A percentile compares a stretch with the other conserved stretches of the same genome.
phyloP scores from a whole-genome alignment of 495 filamentous ascomycete genomes.

The Lasiosphaeriaceae sp. region DNA sequence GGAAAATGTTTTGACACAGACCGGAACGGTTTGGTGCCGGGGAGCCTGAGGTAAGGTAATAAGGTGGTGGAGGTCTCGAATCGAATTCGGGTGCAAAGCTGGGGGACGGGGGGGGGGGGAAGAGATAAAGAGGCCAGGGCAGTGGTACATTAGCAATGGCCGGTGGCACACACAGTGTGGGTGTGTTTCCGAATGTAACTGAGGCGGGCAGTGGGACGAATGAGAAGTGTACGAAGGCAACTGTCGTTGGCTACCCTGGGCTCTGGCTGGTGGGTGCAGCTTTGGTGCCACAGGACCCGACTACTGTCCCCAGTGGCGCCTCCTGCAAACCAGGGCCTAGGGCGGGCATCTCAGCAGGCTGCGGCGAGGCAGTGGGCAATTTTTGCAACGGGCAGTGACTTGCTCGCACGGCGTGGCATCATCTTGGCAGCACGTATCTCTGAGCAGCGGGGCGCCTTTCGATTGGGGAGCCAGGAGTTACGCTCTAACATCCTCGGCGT shows the following conservation, averaged over 20 bases:
- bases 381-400: slow-evolving; percentile 1
- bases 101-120: slow-evolving; percentile 10
- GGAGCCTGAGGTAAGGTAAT: slow-evolving; percentile 1
- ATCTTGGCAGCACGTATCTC: slow-evolving; percentile 19
- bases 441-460: background rate
- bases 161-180: background rate
- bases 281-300: no score
- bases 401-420: slow-evolving; percentile 13
- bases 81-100: slow-evolving; percentile 18
- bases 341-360: slow-evolving; percentile 1
- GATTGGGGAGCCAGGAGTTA: slow-evolving; percentile 18
- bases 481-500: slow-evolving; percentile 29
- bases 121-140: slow-evolving; percentile 1
- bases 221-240: background rate
- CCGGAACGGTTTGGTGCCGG: slow-evolving; percentile 37
- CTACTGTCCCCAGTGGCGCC: no score
- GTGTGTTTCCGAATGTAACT: background rate
- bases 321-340: background rate
- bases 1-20: slow-evolving; percentile 35
- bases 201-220: background rate
- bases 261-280: no score
- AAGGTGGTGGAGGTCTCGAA: slow-evolving; percentile 24
- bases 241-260: background rate
- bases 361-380: slow-evolving; percentile 13
- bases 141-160: background rate